Evolutionary conservation across 305 asterid species (phyloP).

Genomic region (Striga hermonthica): DNA sequence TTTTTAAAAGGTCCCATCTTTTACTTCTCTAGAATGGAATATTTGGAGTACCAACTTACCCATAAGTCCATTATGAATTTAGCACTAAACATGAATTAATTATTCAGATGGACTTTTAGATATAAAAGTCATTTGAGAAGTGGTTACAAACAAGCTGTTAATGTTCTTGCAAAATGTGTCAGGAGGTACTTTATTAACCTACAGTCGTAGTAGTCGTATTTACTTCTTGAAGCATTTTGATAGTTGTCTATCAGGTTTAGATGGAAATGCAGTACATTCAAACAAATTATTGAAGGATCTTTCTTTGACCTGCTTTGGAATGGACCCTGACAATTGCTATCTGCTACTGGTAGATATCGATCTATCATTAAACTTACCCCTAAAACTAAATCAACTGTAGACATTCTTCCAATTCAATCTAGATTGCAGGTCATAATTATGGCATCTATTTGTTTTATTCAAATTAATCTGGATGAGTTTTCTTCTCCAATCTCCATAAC

Average conservation of each 20-base stretch:
- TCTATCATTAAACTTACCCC: conserved; percentile 15
- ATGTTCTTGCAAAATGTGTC: conserved; percentile 8
- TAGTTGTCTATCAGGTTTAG: conserved; percentile 7
- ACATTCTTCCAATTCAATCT: conserved; percentile 1
- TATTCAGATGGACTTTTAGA: too few species aligned
- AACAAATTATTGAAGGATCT: neutral
- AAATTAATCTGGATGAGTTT: neutral
- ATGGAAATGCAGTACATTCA: conserved; percentile 4
- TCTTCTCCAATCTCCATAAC: neutral
- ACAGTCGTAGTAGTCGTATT: conserved; percentile 6
- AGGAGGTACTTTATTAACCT: neutral
- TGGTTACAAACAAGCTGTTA: neutral
- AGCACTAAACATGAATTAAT: too few species aligned
- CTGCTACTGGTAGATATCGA: conserved; percentile 11
- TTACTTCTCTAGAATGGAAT: too few species aligned
- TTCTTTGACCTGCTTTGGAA: conserved; percentile 12
- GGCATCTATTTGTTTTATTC: conserved; percentile 1
- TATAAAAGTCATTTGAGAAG: too few species aligned
- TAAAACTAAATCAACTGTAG: neutral
- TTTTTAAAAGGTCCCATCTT: too few species aligned
- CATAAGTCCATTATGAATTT: too few species aligned
- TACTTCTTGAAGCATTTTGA: conserved; percentile 2
- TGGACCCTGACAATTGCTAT: neutral
- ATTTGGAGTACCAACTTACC: too few species aligned
- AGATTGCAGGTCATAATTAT: neutral